Conservation (phyloP, 768 basidiomycete genomes). For the Lentinula lateritia region DNA sequence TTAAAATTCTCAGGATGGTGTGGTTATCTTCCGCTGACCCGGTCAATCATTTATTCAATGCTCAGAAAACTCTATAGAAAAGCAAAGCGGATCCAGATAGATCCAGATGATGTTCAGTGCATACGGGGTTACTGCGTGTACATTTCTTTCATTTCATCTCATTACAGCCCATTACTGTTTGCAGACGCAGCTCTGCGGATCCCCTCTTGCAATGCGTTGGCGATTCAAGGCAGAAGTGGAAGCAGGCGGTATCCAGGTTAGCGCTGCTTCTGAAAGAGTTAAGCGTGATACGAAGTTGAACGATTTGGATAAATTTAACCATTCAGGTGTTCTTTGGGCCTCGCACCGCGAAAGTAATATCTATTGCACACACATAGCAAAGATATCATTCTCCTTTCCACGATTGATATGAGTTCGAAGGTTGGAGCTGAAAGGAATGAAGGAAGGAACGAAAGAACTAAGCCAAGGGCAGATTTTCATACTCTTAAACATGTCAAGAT, state of each 20-base stretch:
- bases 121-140: conserved; percentile 2
- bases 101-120: background rate
- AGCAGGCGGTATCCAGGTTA: background rate
- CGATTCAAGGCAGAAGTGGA: background rate
- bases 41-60: background rate
- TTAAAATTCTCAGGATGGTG: background rate
- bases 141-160: background rate
- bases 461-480: background rate
- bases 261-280: background rate
- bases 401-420: no score
- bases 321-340: background rate
- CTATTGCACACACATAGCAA: no score
- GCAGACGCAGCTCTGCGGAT: background rate
- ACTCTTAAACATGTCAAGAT: background rate
- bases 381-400: no score
- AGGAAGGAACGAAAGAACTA: background rate
- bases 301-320: background rate
- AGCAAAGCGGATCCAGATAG: background rate
- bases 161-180: background rate
- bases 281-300: background rate
- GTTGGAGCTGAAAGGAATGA: background rate
- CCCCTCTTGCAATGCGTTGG: background rate
- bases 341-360: background rate
- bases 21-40: conserved; percentile 3
- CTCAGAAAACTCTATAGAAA: background rate